Conservation (phyloP, 305 asterid genomes). For the Stenogyne calaminthoides region DNA sequence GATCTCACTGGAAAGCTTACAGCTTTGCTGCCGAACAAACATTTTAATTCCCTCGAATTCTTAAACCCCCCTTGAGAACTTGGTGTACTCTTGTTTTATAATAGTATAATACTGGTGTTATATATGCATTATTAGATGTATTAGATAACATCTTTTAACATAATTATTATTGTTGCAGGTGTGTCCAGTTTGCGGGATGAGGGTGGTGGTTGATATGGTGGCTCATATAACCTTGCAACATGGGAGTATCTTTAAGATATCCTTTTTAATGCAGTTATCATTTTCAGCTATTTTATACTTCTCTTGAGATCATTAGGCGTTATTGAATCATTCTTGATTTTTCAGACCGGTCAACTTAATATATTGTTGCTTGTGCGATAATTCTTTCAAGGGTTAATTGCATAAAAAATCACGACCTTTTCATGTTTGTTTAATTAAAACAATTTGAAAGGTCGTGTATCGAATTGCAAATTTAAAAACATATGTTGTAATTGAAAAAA, state of each 20-base stretch:
- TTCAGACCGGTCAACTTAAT: background rate
- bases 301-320: slow-evolving; percentile 14
- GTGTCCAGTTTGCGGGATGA: slow-evolving; percentile 84
- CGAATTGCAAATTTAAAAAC: too few species aligned
- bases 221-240: slow-evolving; percentile 95
- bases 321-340: slow-evolving; percentile 11
- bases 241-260: slow-evolving; percentile 85
- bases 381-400: too few species aligned
- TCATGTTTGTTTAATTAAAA: too few species aligned
- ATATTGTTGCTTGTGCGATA: background rate
- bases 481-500: too few species aligned
- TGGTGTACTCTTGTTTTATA: slow-evolving; percentile 1
- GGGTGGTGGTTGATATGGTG: slow-evolving; percentile 98
- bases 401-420: too few species aligned
- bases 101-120: background rate
- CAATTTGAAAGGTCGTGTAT: too few species aligned
- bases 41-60: slow-evolving; percentile 8
- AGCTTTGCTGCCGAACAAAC: slow-evolving; percentile 1
- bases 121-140: background rate
- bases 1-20: too few species aligned
- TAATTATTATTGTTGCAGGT: slow-evolving; percentile 47
- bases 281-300: slow-evolving; percentile 20
- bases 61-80: background rate
- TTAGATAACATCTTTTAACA: slow-evolving; percentile 14
- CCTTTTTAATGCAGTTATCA: slow-evolving; percentile 45